Conservation (phyloP, 495 filamentous ascomycete genomes). For the Penicillium macrosclerotiorum region DNA sequence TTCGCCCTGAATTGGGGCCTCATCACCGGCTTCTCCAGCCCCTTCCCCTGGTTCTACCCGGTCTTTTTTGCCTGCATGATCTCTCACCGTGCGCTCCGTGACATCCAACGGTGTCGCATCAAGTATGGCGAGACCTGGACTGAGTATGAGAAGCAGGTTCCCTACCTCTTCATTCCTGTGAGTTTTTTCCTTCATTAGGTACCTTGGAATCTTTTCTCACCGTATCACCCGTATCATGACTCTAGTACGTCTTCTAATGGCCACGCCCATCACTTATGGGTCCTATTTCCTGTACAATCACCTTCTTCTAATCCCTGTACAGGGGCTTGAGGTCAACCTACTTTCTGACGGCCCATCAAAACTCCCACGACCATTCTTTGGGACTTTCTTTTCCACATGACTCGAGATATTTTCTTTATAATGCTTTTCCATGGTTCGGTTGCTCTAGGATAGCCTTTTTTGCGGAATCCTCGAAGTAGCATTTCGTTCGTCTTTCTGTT, state of each 20-base stretch:
- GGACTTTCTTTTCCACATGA: conserved; percentile 9
- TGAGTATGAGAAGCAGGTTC: conserved; percentile 84
- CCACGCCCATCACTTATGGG: background rate
- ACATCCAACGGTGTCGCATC: conserved; percentile 76
- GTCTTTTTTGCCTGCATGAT: conserved; percentile 93
- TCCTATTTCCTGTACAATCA: background rate
- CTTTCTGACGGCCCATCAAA: conserved; percentile 11
- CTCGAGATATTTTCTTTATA: conserved; percentile 20
- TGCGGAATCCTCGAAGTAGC: background rate
- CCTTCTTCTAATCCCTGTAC: conserved; percentile 15
- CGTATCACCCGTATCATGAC: too few species aligned
- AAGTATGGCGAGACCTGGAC: conserved; percentile 94
- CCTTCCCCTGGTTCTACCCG: conserved; percentile 97
- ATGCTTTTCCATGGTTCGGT: conserved; percentile 12
- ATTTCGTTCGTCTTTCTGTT: conserved; percentile 16
- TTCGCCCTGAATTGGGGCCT: conserved; percentile 68
- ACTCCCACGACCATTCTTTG: conserved; percentile 4
- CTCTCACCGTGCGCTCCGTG: conserved; percentile 77
- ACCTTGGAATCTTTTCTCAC: background rate
- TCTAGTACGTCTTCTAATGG: conserved; percentile 37
- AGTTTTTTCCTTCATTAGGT: conserved; percentile 38
- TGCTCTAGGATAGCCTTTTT: background rate
- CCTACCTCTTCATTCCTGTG: conserved; percentile 95
- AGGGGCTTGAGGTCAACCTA: conserved; percentile 14
- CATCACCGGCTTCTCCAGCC: conserved; percentile 68